A percentile compares a stretch with the other conserved stretches of the same genome.
phyloP scores from a whole-genome alignment of 1,139 yeast genomes.

The Pichia sp. region DNA sequence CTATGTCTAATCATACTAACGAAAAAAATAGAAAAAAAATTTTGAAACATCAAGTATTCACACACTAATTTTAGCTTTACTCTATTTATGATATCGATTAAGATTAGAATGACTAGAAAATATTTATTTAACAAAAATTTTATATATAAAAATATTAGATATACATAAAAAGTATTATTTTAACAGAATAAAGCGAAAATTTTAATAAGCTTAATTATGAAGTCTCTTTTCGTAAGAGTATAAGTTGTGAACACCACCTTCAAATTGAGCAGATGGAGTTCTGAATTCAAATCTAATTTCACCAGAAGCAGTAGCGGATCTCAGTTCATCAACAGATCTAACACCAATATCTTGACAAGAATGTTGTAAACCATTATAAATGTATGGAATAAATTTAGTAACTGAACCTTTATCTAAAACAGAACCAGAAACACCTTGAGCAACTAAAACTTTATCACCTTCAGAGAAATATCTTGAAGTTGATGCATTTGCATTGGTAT shows the following conservation, averaged over 20 bases:
- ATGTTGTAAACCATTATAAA: slow-evolving; percentile 94
- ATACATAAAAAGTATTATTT: too few species aligned
- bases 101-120: too few species aligned
- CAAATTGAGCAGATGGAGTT: slow-evolving; percentile 97
- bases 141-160: too few species aligned
- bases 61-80: too few species aligned
- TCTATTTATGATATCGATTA: too few species aligned
- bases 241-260: slow-evolving; percentile 97
- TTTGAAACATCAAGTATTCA: too few species aligned
- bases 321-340: slow-evolving; percentile 56
- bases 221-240: slow-evolving; percentile 96
- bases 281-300: slow-evolving; percentile 91
- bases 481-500: slow-evolving; percentile 86
- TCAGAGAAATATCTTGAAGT: slow-evolving; percentile 98
- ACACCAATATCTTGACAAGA: slow-evolving; percentile 98
- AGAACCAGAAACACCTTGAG: slow-evolving; percentile 98
- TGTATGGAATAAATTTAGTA: slow-evolving; percentile 87
- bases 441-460: slow-evolving; percentile 90
- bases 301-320: slow-evolving; percentile 58
- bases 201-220: slow-evolving; percentile 53
- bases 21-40: too few species aligned
- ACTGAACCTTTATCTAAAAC: slow-evolving; percentile 97
- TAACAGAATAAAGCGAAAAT: not conserved
- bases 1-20: too few species aligned
- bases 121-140: too few species aligned